Evolutionary conservation across 805 yeast genomes (phyloP), one percentile per base, ranked within the genome.

Genomic region (Sugiyamaella qingdaonensis): DNA sequence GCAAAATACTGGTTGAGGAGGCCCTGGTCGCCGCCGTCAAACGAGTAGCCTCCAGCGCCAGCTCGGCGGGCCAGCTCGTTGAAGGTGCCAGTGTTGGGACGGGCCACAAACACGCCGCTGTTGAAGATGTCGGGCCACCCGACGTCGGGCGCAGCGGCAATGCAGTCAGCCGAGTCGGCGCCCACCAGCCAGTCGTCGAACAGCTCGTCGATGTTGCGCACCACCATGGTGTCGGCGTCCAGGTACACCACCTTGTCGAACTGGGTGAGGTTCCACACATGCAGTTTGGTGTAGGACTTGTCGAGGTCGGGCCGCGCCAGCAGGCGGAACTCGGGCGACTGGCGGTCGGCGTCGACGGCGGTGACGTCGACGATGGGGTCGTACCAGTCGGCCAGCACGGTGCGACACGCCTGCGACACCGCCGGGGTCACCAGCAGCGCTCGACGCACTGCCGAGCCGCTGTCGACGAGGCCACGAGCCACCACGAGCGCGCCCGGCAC

Each of bases 1-100:
- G 54, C 60, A 65, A 87, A 88, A 62, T 78, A 85, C 63, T 86
- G 87, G 68, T 90, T 90, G 57, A 90, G 73, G 35, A 90, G 73
- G 10, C 97, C 97, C 68, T 90, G 97, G 69, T 90, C 97, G 1
- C 95, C 92, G 41, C 96, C 96, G 68, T 90, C 97, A 61, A 88
- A 87, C 1, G 82, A 72, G 11, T 18, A 32, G n/a, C 43, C 49
- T 71, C 72, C 55, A n/a, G 49, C 32, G 48, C 58, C 53, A 18
- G 69, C 60, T 3, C 63, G 57, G 1, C 57, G 46, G 27, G 66
- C 55, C 46, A 89, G 73, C 32, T 71, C 69, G 2, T 66, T 55
- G 59, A 72, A 83, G 18, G 74, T 76, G 0, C 59, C 55, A 1
- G 57, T 37, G 58, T 73, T 71, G 2, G 95, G 95, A 34, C 74